Evolutionary conservation across 371 early-diverging fungal genomes (phyloP).

Genomic region (Parasitella parasitica): DNA sequence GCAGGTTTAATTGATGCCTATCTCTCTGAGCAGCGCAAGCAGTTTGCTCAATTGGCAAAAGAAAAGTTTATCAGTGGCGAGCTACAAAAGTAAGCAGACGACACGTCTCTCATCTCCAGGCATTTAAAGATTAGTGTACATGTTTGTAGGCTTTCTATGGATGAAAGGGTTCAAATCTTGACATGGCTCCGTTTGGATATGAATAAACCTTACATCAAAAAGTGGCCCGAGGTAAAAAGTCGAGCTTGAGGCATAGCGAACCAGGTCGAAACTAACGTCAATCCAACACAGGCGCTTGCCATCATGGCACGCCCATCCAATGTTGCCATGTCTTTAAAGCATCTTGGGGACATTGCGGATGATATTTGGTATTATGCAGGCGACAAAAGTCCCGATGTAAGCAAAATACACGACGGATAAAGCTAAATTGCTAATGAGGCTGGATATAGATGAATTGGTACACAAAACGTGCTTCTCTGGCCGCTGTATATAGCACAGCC

Average conservation of each 20-base stretch:
- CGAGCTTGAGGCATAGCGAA: too few relatives aligned
- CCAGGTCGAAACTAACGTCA: not conserved
- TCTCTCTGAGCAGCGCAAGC: conserved; percentile 60
- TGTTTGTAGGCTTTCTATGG: conserved; percentile 25
- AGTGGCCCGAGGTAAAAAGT: conserved; percentile 80
- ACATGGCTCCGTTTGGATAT: conserved; percentile 69
- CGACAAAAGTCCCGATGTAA: conserved; percentile 79
- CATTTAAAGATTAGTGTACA: too few relatives aligned
- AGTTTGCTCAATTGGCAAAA: conserved; percentile 57
- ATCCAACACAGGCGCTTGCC: conserved; percentile 64
- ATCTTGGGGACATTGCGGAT: conserved; percentile 74
- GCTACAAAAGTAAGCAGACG: conserved; percentile 51
- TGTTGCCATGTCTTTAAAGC: conserved; percentile 63
- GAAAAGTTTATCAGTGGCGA: conserved; percentile 34
- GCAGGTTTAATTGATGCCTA: conserved; percentile 78
- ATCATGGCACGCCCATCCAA: conserved; percentile 79
- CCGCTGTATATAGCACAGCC: conserved; percentile 80
- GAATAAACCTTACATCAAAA: conserved; percentile 68
- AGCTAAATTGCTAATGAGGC: not conserved
- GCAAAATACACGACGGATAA: conserved; percentile 3
- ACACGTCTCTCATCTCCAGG: too few relatives aligned
- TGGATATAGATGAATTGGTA: conserved; percentile 83
- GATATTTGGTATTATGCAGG: conserved; percentile 90
- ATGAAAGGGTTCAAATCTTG: conserved; percentile 64
- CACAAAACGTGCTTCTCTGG: conserved; percentile 76